Base-by-base conservation (phyloP, 1,284 basidiomycete species). In the Irpex sp. region DNA sequence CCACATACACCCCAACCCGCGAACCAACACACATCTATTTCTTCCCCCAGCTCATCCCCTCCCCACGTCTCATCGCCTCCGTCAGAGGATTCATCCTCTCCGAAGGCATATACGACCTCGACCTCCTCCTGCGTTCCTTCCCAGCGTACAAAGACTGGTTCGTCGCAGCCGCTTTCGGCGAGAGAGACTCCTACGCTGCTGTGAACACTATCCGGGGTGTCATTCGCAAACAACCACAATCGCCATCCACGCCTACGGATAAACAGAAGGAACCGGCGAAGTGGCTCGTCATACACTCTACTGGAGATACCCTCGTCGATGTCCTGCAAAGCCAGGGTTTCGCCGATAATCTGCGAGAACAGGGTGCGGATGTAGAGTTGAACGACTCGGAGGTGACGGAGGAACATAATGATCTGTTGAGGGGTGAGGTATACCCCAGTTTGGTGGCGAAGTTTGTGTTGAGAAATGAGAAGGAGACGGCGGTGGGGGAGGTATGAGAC, bases 101-200 rank as follows among this genome's bases (percentile, higher is more conserved):
- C 0, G 89, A 89, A 71, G 91, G 90, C 35, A 86, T 92, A 66
- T 91, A 87, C 73, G 85, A 91, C 71, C 71, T 90, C 65, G 86
- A 90, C 70, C 67, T 77, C 5, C 79, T 92, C 47, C 75, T 90
- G 48, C 65, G 68, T 7, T 78, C 75, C 60, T 91, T 88, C 73
- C 89, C 90, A 1, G 39, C 59, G 33, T 92, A 91, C 71, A 79
- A 77, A 55, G 66, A 75, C 2, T 86, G 84, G 86, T 92, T 92
- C 72, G 79, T 93, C 63, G 79, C 79, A 52, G 69, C 77, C 36
- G 75, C 85, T 0, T 92, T 93, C 66, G 87, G 85, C 8, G 66
- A 70, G 37, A 72, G 64, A 49, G 67, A 70, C 2, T 78, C 81
- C 4, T 92, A 86, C 69, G 67, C 72, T 9, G 65, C 74, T 3